Conservation (phyloP, 768 basidiomycete species). For the Scleroderma bovista region DNA sequence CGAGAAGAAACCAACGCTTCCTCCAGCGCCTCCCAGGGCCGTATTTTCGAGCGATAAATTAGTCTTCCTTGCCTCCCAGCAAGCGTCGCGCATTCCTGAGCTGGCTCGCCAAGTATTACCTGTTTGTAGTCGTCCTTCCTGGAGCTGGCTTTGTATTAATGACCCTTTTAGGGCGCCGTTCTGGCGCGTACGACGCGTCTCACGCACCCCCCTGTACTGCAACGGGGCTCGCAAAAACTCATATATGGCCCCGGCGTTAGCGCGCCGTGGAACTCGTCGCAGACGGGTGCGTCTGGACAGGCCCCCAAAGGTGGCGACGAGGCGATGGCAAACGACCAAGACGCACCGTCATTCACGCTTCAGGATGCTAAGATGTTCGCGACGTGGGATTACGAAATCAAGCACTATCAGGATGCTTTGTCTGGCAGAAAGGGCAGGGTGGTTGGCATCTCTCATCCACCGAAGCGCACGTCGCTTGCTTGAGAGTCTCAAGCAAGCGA, state of each 20-base stretch:
- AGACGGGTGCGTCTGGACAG: slow-evolving; percentile 8
- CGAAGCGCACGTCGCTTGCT: not conserved
- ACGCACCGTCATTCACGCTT: slow-evolving; percentile 29
- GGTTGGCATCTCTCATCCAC: slow-evolving; percentile 8
- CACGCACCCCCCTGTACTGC: slow-evolving; percentile 58
- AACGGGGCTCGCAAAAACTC: slow-evolving; percentile 39
- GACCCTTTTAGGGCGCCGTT: slow-evolving; percentile 42
- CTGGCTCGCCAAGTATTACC: slow-evolving; percentile 63
- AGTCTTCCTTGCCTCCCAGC: slow-evolving; percentile 59
- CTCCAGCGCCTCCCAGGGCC: slow-evolving; percentile 32
- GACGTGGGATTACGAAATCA: slow-evolving; percentile 46
- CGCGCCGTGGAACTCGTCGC: slow-evolving; percentile 43
- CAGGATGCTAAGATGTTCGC: slow-evolving; percentile 46
- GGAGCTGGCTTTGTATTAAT: not conserved
- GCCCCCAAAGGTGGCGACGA: slow-evolving; percentile 24
- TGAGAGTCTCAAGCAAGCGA: too few species aligned
- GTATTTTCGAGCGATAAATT: slow-evolving; percentile 47
- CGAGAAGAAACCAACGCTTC: slow-evolving; percentile 35
- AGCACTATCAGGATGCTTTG: slow-evolving; percentile 36
- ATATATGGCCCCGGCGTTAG: slow-evolving; percentile 35
- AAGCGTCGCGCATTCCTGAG: slow-evolving; percentile 59
- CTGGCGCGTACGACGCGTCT: slow-evolving; percentile 57
- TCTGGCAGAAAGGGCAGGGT: slow-evolving; percentile 25
- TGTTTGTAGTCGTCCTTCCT: slow-evolving; percentile 36
- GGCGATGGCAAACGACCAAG: slow-evolving; percentile 14